Evolutionary conservation across 345 rosid genomes (phyloP).

Genomic region (Arabidopsis suecica): DNA sequence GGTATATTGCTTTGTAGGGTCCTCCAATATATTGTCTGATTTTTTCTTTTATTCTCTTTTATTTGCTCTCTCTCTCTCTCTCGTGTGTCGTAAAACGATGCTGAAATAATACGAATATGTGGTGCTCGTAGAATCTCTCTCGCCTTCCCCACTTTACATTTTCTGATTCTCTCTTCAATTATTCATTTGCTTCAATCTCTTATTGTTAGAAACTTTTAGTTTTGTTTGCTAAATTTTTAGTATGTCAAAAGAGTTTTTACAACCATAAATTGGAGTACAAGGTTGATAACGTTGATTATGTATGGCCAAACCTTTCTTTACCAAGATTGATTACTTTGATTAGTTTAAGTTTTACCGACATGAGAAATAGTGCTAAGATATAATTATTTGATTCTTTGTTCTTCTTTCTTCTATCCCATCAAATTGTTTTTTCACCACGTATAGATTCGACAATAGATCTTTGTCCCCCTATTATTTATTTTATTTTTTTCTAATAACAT

Average conservation of each 20-base stretch:
- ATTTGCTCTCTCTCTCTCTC: background rate
- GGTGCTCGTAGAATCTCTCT: constrained; percentile 29
- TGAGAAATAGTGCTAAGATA: background rate
- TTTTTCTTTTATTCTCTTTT: constrained; percentile 18
- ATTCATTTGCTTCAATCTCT: no score
- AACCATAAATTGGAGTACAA: background rate
- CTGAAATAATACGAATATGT: constrained; percentile 3
- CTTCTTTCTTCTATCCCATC: background rate
- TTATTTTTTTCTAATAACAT: no score
- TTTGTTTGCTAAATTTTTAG: background rate
- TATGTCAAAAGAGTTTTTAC: background rate
- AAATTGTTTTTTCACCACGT: constrained; percentile 10
- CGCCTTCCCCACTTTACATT: background rate
- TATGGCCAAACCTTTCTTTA: no score
- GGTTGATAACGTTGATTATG: no score
- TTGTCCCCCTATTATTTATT: background rate
- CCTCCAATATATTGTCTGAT: constrained; percentile 30
- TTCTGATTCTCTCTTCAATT: constrained; percentile 1
- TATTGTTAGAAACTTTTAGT: background rate
- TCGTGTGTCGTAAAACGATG: background rate
- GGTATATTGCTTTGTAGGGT: constrained; percentile 40
- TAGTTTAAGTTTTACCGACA: no score
- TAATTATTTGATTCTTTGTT: background rate
- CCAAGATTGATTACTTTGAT: no score
- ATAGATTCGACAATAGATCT: background rate